phyloP scores from a whole-genome alignment of 257 asterid genomes.

The Echium plantagineum region DNA sequence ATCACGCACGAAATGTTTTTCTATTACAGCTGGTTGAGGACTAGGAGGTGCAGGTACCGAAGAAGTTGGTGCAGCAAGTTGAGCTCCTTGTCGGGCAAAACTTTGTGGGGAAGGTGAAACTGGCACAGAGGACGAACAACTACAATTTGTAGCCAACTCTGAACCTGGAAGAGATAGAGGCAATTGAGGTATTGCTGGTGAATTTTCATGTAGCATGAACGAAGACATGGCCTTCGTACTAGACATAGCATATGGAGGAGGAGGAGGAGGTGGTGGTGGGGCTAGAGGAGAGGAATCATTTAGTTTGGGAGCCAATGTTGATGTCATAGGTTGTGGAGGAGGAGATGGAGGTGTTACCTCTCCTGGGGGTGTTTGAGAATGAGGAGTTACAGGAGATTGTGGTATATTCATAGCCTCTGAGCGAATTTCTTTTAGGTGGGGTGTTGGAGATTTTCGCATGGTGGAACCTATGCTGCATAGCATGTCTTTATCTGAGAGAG shows the following conservation, averaged over 20 bases:
- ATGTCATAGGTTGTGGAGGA: conserved; percentile 1
- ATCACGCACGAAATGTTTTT: conserved; percentile 13
- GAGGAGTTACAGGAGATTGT: conserved; percentile 12
- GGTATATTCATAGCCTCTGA: conserved; percentile 10
- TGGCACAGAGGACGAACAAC: conserved; percentile 13
- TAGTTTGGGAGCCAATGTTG: background rate
- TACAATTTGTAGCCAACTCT: background rate
- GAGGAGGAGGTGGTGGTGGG: conserved; percentile 6
- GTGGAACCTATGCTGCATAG: conserved; percentile 10
- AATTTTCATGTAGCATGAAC: conserved; percentile 3
- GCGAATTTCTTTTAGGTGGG: conserved; percentile 8
- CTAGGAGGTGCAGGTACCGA: conserved; percentile 2
- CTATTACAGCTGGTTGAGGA: conserved; percentile 6
- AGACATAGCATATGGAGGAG: conserved; percentile 7
- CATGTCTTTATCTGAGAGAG: conserved; percentile 12
- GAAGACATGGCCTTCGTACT: conserved; percentile 7
- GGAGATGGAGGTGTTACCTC: conserved; percentile 6
- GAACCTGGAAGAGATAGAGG: conserved; percentile 13
- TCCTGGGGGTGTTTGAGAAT: background rate
- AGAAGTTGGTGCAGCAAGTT: background rate
- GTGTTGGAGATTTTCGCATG: conserved; percentile 10
- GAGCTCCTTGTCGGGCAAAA: conserved; percentile 9
- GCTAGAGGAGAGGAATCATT: background rate
- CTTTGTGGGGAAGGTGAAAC: conserved; percentile 14
- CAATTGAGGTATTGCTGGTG: conserved; percentile 13